Base-by-base conservation (phyloP, 2,329 filamentous ascomycete genomes). In the Thermoascus crustaceus region DNA sequence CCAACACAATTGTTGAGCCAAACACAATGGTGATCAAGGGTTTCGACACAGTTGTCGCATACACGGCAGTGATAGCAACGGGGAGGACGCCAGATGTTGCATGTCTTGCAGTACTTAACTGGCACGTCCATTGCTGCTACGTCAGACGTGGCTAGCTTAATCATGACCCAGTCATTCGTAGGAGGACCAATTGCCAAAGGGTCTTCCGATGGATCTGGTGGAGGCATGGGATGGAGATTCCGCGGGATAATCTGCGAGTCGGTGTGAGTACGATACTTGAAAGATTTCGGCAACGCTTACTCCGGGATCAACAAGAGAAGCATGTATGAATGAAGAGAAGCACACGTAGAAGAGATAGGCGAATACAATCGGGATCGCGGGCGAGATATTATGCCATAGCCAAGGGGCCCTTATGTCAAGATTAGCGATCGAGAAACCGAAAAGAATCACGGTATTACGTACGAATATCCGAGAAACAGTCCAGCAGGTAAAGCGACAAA, bases 1-100 rank as follows among this genome's bases (percentile, higher is more conserved):
- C 91, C 91, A 32, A 98, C 82, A 51, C 91, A 98, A 60, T 98
- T 98, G 66, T 98, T 98, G 44, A 98, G 76, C 91, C 91, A 98
- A 10, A 96, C 88, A 54, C 91, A 98, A 63, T 98, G 91, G 55
- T 98, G 91, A 54, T 98, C 91, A 48, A 95, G 86, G 0, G 87
- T 94, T 61, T 98, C 91, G 41, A 98, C 77, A 58, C 91, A 98
- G 60, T 93, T 95, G 63, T 98, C 89, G 64, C 91, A 98, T 18
- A 94, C 75, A 38, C 91, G 84, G 63, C 91, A 98, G 64, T 98
- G 91, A 56, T 98, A 93, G 39, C 86, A 87, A 39, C 91, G 84
- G 18, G 89, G 88, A 22, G 91, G 91, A 2, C 91, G 83, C 91
- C 91, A 98, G 48, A 98, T 88, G 53, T 87, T 87, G 69, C 91